Conservation (phyloP, 257 asterid genomes). For the Nicotiana paniculata region DNA sequence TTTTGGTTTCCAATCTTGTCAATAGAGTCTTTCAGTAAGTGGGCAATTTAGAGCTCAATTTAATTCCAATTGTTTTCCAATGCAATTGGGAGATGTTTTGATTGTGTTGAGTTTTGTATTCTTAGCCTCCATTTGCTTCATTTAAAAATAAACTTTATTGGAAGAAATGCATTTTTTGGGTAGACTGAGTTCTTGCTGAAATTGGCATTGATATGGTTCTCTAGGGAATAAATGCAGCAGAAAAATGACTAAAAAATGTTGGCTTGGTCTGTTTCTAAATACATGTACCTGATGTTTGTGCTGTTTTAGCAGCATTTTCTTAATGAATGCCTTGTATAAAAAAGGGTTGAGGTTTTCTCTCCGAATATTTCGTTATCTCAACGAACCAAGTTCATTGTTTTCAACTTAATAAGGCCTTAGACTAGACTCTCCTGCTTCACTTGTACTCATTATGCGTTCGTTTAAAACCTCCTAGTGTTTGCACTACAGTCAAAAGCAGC, state of each 20-base stretch:
- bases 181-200: neutral
- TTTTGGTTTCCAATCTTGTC: neutral
- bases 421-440: neutral
- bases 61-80: neutral
- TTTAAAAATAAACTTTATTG: neutral
- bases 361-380: neutral
- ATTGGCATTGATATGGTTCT: conserved; percentile 1
- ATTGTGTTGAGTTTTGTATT: neutral
- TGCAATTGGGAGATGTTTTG: neutral
- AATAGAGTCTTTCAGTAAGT: neutral
- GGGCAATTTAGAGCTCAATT: neutral
- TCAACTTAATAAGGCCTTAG: neutral
- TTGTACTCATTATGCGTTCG: neutral
- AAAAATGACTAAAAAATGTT: neutral
- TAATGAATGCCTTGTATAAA: neutral
- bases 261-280: neutral
- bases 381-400: neutral
- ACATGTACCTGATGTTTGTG: neutral
- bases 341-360: neutral
- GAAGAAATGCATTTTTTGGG: neutral
- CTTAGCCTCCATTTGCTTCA: neutral
- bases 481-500: neutral
- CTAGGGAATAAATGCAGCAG: neutral
- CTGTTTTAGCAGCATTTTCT: neutral
- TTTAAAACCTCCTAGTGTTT: neutral